These are phyloP conservation scores for Vanderwaltozyma verrucispora DNA, from an alignment of 805 yeast species.

Conservation along the genomic window DNA sequence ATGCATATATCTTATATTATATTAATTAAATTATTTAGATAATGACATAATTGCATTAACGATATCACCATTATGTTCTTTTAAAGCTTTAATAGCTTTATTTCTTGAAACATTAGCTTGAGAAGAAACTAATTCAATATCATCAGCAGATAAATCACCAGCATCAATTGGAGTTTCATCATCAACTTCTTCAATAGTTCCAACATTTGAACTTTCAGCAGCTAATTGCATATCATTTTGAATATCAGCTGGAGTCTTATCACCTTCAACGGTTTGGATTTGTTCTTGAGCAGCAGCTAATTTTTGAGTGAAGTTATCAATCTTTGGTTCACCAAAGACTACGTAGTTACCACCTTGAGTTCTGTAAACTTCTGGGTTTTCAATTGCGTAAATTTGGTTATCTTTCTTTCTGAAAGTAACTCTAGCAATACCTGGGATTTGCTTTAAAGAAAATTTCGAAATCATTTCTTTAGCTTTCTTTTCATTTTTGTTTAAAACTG, in stretches of 20 bases:
- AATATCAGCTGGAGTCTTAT: conserved; percentile 63
- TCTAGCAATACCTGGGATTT: conserved; percentile 84
- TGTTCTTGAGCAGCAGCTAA: conserved; percentile 70
- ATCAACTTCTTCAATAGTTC: conserved; percentile 28
- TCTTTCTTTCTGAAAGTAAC: conserved; percentile 93
- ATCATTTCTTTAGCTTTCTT: conserved; percentile 90
- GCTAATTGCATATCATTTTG: conserved; percentile 74
- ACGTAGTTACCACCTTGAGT: conserved; percentile 88
- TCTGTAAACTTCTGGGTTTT: conserved; percentile 89
- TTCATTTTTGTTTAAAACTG: conserved; percentile 80
- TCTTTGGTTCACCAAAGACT: conserved; percentile 96
- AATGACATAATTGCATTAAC: conserved; percentile 93
- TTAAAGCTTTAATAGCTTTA: conserved; percentile 87
- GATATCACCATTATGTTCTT: conserved; percentile 82
- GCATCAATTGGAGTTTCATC: conserved; percentile 75
- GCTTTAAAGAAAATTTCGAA: conserved; percentile 81
- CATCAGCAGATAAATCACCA: conserved; percentile 71
- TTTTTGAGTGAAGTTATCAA: conserved; percentile 86
- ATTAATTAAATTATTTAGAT: conserved; percentile 25
- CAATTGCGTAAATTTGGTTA: conserved; percentile 84
- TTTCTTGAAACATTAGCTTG: conserved; percentile 85
- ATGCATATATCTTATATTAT: conserved; percentile 1
- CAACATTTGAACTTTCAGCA: conserved; percentile 29
- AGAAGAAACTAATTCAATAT: conserved; percentile 76
- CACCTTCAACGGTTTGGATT: conserved; percentile 35